Percentiles rank a stretch among this genome's conserved stretches.
These are phyloP conservation scores for Colletotrichum gigasporum DNA, from an alignment of 2,329 filamentous ascomycete genomes.

Conservation along the genomic window DNA sequence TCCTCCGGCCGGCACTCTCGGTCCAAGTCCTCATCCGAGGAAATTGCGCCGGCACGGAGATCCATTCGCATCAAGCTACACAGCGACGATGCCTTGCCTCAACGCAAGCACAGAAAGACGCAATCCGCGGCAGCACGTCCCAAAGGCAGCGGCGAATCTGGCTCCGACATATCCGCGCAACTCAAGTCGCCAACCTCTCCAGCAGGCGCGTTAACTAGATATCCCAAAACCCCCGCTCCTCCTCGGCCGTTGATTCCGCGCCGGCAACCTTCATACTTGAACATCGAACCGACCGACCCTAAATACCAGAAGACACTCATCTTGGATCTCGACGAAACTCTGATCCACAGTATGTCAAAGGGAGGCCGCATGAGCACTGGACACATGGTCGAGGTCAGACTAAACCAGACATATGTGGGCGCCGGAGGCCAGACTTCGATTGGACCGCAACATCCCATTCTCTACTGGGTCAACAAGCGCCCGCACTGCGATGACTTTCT, in stretches of 20 bases:
- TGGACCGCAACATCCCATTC: slow-evolving; percentile 91
- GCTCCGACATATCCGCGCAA: slow-evolving; percentile 75
- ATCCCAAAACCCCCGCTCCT: slow-evolving; percentile 88
- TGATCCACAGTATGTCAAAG: slow-evolving; percentile 98
- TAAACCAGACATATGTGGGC: slow-evolving; percentile 77
- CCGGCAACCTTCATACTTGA: slow-evolving; percentile 88
- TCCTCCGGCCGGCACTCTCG: slow-evolving; percentile 62
- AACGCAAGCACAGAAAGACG: slow-evolving; percentile 75
- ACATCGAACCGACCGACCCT: slow-evolving; percentile 59
- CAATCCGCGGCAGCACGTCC: slow-evolving; percentile 58
- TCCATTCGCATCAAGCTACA: slow-evolving; percentile 93
- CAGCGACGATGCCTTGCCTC: slow-evolving; percentile 78
- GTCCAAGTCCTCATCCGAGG: slow-evolving; percentile 72
- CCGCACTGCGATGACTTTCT: slow-evolving; percentile 97
- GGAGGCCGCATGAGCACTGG: slow-evolving; percentile 95
- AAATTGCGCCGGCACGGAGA: slow-evolving; percentile 73
- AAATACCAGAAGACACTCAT: slow-evolving; percentile 91
- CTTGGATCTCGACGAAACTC: slow-evolving; percentile 93
- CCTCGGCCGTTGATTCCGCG: slow-evolving; percentile 90
- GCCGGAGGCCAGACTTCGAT: slow-evolving; percentile 72
- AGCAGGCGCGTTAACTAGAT: slow-evolving; percentile 80
- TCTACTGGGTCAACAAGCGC: slow-evolving; percentile 99
- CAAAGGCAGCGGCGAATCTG: slow-evolving; percentile 49
- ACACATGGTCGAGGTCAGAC: slow-evolving; percentile 98
- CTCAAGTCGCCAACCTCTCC: slow-evolving; percentile 95